These are phyloP conservation scores for Comarum palustre DNA, from an alignment of 306 rosid genomes.

Conservation along the genomic window DNA sequence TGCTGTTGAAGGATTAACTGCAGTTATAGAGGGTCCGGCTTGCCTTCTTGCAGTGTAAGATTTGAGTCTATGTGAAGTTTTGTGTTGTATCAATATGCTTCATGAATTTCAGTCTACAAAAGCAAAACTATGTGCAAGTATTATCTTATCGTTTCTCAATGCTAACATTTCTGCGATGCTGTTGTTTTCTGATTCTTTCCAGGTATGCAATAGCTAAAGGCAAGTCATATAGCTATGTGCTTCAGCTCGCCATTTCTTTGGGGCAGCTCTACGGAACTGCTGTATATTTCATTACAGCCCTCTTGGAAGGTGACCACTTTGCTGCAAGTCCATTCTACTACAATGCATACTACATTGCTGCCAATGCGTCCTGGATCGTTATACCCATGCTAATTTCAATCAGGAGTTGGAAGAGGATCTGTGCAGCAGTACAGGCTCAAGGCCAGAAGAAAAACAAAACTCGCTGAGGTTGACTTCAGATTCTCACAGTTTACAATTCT, in stretches of 20 bases:
- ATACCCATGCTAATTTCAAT: constrained; percentile 59
- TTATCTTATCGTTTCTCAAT: no score
- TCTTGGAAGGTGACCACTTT: constrained; percentile 76
- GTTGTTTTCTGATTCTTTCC: no score
- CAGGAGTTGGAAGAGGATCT: constrained; percentile 78
- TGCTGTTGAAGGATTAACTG: constrained; percentile 69
- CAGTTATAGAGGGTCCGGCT: constrained; percentile 84
- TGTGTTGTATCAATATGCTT: no score
- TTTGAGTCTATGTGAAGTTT: no score
- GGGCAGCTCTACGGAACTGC: constrained; percentile 80
- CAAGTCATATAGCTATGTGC: constrained; percentile 73
- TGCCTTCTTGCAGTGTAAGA: constrained; percentile 58
- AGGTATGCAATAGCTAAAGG: constrained; percentile 62
- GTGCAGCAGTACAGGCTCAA: constrained; percentile 47
- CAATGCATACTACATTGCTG: constrained; percentile 66
- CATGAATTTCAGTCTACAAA: no score
- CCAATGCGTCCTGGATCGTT: constrained; percentile 68
- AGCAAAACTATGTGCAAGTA: no score
- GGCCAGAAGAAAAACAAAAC: constrained; percentile 62
- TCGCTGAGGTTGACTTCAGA: constrained; percentile 42
- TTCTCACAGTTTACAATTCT: not conserved
- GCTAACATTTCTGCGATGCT: no score
- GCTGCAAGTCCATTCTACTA: constrained; percentile 57
- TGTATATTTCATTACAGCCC: constrained; percentile 62
- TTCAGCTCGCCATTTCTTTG: constrained; percentile 78